phyloP scores from a whole-genome alignment of 2,329 filamentous ascomycete genomes.

The Pestalotiopsis sp. region DNA sequence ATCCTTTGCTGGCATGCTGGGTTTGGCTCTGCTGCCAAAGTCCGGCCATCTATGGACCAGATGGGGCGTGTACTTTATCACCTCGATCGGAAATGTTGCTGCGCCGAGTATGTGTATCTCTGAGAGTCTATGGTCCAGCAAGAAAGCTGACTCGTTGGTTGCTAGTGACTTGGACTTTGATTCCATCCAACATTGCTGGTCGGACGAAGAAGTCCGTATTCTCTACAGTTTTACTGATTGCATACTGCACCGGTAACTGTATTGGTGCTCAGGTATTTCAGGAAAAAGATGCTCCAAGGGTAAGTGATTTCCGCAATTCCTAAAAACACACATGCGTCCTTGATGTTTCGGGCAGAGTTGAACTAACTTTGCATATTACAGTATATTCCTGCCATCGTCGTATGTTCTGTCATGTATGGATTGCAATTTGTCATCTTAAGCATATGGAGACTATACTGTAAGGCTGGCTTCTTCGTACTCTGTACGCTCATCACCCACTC shows the following conservation, averaged over 20 bases:
- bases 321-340: neutral
- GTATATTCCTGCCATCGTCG: constrained; percentile 24
- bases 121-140: constrained; percentile 20
- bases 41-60: constrained; percentile 27
- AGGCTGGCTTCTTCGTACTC: neutral
- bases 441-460: constrained; percentile 30
- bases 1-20: constrained; percentile 34
- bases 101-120: constrained; percentile 19
- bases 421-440: constrained; percentile 28
- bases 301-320: neutral
- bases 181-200: constrained; percentile 29
- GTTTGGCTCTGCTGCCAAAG: constrained; percentile 30
- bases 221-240: constrained; percentile 20
- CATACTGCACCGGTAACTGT: constrained; percentile 21
- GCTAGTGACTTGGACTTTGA: constrained; percentile 34
- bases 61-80: constrained; percentile 36
- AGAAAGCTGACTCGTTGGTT: neutral
- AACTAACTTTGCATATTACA: neutral
- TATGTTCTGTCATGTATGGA: constrained; percentile 27
- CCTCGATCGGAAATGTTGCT: constrained; percentile 27
- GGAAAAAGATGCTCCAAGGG: constrained; percentile 20
- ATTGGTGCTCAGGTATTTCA: constrained; percentile 27
- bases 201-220: constrained; percentile 25
- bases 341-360: neutral
- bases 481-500: neutral